phyloP scores from a whole-genome alignment of 768 basidiomycete species.

The Psilocybe subaeruginosa region DNA sequence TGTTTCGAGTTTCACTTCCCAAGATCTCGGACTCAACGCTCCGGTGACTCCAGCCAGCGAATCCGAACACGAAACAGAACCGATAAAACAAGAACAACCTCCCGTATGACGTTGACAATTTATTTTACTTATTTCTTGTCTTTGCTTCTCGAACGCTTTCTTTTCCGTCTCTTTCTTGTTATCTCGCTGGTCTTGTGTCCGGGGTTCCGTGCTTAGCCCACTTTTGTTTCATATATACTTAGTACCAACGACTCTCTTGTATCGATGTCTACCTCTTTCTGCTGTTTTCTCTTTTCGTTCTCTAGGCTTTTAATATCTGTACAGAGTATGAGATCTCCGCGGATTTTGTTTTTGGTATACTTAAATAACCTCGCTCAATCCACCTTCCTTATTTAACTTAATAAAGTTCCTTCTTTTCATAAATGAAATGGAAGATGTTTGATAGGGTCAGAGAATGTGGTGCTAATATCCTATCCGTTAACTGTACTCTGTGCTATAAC shows the following conservation, averaged over 20 bases:
- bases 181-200: slow-evolving; percentile 19
- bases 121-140: slow-evolving; percentile 7
- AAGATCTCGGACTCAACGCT: slow-evolving; percentile 64
- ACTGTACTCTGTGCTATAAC: slow-evolving; percentile 12
- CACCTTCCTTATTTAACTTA: slow-evolving; percentile 31
- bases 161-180: slow-evolving; percentile 24
- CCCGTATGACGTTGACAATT: slow-evolving; percentile 30
- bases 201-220: slow-evolving; percentile 16
- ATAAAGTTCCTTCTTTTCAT: background rate
- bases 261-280: slow-evolving; percentile 27
- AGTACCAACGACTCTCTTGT: slow-evolving; percentile 26
- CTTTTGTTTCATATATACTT: slow-evolving; percentile 25
- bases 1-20: slow-evolving; percentile 66
- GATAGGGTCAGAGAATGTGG: background rate
- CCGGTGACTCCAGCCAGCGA: slow-evolving; percentile 58
- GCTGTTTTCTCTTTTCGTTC: slow-evolving; percentile 23
- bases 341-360: slow-evolving; percentile 42
- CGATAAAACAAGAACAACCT: slow-evolving; percentile 64
- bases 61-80: slow-evolving; percentile 62
- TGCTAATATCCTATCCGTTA: background rate
- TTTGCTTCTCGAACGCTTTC: slow-evolving; percentile 20
- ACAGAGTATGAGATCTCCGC: slow-evolving; percentile 29
- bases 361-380: slow-evolving; percentile 29
- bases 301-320: slow-evolving; percentile 43
- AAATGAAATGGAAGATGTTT: background rate